Conservation (phyloP, 139 green algal genomes). For the Chlamydomonas eustigma region DNA sequence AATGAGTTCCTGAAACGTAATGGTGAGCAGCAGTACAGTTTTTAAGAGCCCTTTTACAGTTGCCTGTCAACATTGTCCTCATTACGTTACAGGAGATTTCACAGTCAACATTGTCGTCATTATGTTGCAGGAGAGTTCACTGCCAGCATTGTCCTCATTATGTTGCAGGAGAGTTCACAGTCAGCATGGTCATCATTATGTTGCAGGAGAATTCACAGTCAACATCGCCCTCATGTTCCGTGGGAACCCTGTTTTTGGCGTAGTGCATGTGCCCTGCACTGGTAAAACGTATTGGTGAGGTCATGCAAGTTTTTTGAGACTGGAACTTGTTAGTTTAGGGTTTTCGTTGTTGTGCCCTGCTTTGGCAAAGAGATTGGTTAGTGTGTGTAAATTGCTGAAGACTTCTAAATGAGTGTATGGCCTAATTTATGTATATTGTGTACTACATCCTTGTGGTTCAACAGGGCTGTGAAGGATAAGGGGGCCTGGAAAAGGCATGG, state of each 20-base stretch:
- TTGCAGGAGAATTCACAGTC: constrained; percentile 85
- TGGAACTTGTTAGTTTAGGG: too few relatives aligned
- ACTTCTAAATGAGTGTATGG: constrained; percentile 1
- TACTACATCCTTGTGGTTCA: neutral
- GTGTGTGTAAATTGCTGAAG: too few relatives aligned
- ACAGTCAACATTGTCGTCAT: too few relatives aligned
- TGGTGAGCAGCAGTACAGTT: too few relatives aligned
- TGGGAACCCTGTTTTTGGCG: constrained; percentile 64
- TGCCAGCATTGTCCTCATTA: too few relatives aligned
- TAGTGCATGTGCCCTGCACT: constrained; percentile 71
- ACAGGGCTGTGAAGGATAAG: constrained; percentile 65
- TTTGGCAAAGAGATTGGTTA: too few relatives aligned
- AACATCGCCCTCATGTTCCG: constrained; percentile 75
- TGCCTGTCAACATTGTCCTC: too few relatives aligned
- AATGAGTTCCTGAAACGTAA: constrained; percentile 93
- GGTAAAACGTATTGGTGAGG: constrained; percentile 53
- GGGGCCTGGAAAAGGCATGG: constrained; percentile 60
- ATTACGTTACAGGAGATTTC: too few relatives aligned
- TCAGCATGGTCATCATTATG: too few relatives aligned
- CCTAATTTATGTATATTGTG: constrained; percentile 4
- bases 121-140: neutral
- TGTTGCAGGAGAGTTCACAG: too few relatives aligned
- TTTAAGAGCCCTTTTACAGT: too few relatives aligned
- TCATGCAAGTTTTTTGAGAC: neutral
- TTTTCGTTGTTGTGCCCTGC: too few relatives aligned